Base-by-base conservation (phyloP, 495 filamentous ascomycete species). In the Neurospora tetraspora region DNA sequence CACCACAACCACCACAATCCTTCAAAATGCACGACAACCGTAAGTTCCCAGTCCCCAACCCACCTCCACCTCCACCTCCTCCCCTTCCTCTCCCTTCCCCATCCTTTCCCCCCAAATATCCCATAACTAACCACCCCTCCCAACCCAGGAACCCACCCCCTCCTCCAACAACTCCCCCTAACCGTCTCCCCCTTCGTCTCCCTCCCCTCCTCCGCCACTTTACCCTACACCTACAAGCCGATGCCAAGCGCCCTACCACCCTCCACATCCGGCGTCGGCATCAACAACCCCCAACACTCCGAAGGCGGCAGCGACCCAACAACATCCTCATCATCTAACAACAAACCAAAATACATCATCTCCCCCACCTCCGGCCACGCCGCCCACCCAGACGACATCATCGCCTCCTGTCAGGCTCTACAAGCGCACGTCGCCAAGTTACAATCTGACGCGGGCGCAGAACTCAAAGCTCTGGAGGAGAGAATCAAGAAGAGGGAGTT, bases 141-240 rank as follows among this genome's bases (percentile, higher is more conserved):
- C 16, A 14, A 27, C 42, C 8, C 76, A 96, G 93, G 88, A 72
- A 89, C 92, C 5, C 94, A 98, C 82, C 92, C 92, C 27, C 89
- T 97, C 74, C 92, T 98, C 65, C 92, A 93, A 74, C 96, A 99
- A 82, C 88, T 98, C 70, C 93, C 94, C 70, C 87, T 98, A 69
- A 95, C 93, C 73, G 94, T 98, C 71, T 97, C 94, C 39, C 96
- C 96, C 34, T 97, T 97, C 85, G 89, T 98, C 81, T 91, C 90
- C 73, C 93, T 98, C 45, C 96, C 96, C 38, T 89, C 92, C 10
- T 90, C 96, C 36, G 91, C 94, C 68, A 97, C 96, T 3, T 89
- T 99, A 2, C 96, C 96, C 39, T 98, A 98, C 84, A 97, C 92
- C 61, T 99, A 98, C 88, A 94, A 93, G 78, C 85, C 90, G 5